Evolutionary conservation across 2,329 filamentous ascomycete species (phyloP).

Genomic region (Neofusicoccum sp.): DNA sequence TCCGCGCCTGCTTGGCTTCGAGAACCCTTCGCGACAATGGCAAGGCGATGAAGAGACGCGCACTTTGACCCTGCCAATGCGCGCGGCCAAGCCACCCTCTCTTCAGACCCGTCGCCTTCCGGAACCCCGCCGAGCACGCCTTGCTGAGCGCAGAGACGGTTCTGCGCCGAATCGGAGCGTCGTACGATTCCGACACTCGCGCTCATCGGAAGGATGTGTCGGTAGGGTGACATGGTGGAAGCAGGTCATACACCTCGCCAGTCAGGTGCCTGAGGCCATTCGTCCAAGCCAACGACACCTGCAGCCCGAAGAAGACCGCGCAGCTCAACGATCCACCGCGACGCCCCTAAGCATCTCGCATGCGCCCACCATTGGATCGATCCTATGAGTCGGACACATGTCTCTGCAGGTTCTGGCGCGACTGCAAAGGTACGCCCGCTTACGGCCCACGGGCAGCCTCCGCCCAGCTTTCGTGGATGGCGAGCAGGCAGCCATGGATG

Average conservation of each 20-base stretch:
- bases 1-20: not conserved
- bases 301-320: constrained; percentile 3
- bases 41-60: not conserved
- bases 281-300: constrained; percentile 7
- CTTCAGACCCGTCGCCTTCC: not conserved
- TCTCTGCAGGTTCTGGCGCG: constrained; percentile 10
- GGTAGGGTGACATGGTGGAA: constrained; percentile 15
- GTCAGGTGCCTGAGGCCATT: constrained; percentile 15
- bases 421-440: not conserved
- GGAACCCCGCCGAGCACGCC: not conserved
- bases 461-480: too few relatives aligned
- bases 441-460: not conserved
- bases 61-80: not conserved
- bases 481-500: not conserved
- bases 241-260: constrained; percentile 16
- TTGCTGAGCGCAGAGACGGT: not conserved
- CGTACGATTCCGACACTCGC: constrained; percentile 11
- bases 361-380: constrained; percentile 12
- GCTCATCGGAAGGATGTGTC: constrained; percentile 11
- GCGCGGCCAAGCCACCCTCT: not conserved
- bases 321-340: not conserved
- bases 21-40: not conserved
- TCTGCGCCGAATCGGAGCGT: constrained; percentile 10
- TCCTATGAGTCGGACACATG: constrained; percentile 3
- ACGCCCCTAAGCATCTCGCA: not conserved